Evolutionary conservation across 2,329 filamentous ascomycete genomes (phyloP).

Genomic region (Fusarium compactum): DNA sequence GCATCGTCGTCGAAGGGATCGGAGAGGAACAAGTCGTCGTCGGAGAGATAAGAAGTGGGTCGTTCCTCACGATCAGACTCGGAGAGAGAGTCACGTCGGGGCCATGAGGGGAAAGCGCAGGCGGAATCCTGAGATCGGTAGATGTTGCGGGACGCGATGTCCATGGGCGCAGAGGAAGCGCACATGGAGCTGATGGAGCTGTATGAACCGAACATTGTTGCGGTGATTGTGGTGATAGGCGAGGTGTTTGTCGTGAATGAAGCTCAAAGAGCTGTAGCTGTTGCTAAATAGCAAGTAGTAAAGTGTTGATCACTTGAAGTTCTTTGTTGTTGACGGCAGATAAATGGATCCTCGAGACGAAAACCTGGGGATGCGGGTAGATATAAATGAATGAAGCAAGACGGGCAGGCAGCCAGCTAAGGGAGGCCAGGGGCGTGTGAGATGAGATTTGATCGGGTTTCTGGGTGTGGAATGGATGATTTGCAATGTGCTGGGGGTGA

Average conservation of each 20-base stretch:
- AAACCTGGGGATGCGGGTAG: slow-evolving; percentile 45
- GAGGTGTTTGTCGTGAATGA: slow-evolving; percentile 38
- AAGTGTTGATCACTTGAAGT: slow-evolving; percentile 30
- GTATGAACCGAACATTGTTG: slow-evolving; percentile 63
- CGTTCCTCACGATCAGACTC: slow-evolving; percentile 57
- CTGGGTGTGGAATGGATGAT: slow-evolving; percentile 35
- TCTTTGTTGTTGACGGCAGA: slow-evolving; percentile 39
- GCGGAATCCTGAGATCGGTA: slow-evolving; percentile 57
- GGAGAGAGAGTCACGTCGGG: slow-evolving; percentile 64
- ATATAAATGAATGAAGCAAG: slow-evolving; percentile 47
- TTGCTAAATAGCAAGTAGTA: slow-evolving; percentile 37
- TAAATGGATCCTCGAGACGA: slow-evolving; percentile 30
- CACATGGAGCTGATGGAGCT: slow-evolving; percentile 64
- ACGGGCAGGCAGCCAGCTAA: slow-evolving; percentile 43
- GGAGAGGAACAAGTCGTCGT: slow-evolving; percentile 71
- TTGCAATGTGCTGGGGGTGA: slow-evolving; percentile 25
- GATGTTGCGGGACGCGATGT: slow-evolving; percentile 57
- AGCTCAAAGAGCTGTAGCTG: slow-evolving; percentile 36
- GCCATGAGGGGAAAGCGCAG: slow-evolving; percentile 71
- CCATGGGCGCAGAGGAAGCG: slow-evolving; percentile 59
- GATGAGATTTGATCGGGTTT: slow-evolving; percentile 29
- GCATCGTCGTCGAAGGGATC: slow-evolving; percentile 64
- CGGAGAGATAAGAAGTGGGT: slow-evolving; percentile 69
- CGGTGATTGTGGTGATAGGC: slow-evolving; percentile 40
- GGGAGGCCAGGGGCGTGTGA: slow-evolving; percentile 41